Evolutionary conservation across 2,329 filamentous ascomycete genomes (phyloP), one percentile per base, ranked within the genome.

Genomic region (Ophiostoma pallidulum): DNA sequence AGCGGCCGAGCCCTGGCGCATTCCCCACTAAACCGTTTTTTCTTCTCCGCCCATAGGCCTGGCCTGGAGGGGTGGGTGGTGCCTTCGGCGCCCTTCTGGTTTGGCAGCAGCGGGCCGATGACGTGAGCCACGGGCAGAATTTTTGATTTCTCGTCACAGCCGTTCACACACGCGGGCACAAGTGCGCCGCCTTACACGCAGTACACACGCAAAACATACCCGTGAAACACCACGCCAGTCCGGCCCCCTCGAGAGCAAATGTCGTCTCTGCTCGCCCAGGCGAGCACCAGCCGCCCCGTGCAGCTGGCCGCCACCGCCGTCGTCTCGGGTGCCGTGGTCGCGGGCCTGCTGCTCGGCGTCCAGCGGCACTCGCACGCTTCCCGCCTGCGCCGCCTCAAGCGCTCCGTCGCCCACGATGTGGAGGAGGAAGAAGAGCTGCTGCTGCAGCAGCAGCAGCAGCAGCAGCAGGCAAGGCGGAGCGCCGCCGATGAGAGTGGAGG

Each of bases 231-330:
- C n/a, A n/a, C n/a, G n/a, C n/a, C n/a, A n/a, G n/a, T n/a, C n/a
- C n/a, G n/a, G n/a, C n/a, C n/a, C n/a, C n/a, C n/a, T n/a, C n/a
- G n/a, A n/a, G n/a, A n/a, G n/a, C n/a, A n/a, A n/a, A 47, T 50
- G 71, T 57, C 69, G 36, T 70, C 70, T 26, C 64, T 72, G 31
- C 47, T 74, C 24, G 62, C 67, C 36, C 66, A 70, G 45, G 63
- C 67, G 5, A 58, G 71, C 35, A 64, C 66, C 33, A 72, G 65
- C 56, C 65, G 71, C 29, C 70, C 69, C 22, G 60, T 74, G 36
- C 86, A 89, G 62, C 69, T 92, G 31, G 75, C 80, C 16, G 77
- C 82, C 3, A 88, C 86, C 0, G 86, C 86, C 2, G 69, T 86
- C 19, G 66, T 78, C 13, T 83, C 79, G 0, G 80, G 78, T 16